Conservation (phyloP, 768 basidiomycete species). For the Hortiboletus flavorubellus region DNA sequence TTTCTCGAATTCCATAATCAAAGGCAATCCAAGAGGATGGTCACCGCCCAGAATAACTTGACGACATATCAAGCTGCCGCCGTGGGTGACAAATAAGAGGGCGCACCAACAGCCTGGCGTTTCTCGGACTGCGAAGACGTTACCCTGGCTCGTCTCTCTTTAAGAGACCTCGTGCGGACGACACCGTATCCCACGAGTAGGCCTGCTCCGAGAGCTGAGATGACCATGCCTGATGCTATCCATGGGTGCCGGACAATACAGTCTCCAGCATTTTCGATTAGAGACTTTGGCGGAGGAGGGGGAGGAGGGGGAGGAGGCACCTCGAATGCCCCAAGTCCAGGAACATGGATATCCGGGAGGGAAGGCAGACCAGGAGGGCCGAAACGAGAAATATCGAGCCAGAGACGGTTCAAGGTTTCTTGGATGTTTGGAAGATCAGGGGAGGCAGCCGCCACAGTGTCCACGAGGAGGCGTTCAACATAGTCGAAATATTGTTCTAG, state of each 20-base stretch:
- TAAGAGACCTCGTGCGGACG: conserved; percentile 20
- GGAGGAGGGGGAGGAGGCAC: conserved; percentile 64
- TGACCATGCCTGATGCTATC: conserved; percentile 51
- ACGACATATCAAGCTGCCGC: conserved; percentile 1
- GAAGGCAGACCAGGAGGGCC: conserved; percentile 53
- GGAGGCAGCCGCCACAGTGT: conserved; percentile 53
- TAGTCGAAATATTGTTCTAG: conserved; percentile 69
- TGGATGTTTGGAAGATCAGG: conserved; percentile 61
- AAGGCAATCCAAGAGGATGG: conserved; percentile 61
- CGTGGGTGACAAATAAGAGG: background rate
- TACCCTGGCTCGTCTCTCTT: conserved; percentile 21
- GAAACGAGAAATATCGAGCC: conserved; percentile 78
- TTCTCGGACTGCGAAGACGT: conserved; percentile 35
- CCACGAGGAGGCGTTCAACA: conserved; percentile 58
- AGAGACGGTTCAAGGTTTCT: conserved; percentile 64
- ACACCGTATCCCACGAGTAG: conserved; percentile 56
- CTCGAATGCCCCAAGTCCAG: conserved; percentile 67
- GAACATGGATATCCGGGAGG: conserved; percentile 53
- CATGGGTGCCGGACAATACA: conserved; percentile 63
- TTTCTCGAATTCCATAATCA: conserved; percentile 71
- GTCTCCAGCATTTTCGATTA: conserved; percentile 43
- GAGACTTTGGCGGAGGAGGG: conserved; percentile 47
- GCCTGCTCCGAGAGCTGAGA: conserved; percentile 58
- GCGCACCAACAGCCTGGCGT: conserved; percentile 46
- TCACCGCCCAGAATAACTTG: conserved; percentile 83